Evolutionary conservation across 352 stramenopile species (phyloP).

Genomic region (Globisporangium rhizosaccharum): DNA sequence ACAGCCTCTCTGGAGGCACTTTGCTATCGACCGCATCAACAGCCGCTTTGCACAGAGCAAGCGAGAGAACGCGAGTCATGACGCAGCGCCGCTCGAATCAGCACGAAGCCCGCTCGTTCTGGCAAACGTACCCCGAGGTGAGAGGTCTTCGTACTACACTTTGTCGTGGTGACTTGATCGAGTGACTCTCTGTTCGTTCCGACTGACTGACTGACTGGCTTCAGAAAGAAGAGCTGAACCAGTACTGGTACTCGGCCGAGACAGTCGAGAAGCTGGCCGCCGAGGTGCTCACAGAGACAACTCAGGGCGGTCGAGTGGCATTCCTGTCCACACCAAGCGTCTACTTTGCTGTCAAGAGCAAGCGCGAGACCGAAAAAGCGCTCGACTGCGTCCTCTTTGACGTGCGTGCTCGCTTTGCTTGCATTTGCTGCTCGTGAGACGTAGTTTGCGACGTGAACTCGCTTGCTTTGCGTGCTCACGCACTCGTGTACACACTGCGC

Average conservation of each 20-base stretch:
- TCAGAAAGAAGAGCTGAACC: slow-evolving; percentile 93
- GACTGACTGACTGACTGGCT: background rate
- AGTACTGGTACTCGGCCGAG: slow-evolving; percentile 93
- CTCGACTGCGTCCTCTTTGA: slow-evolving; percentile 85
- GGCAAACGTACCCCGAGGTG: slow-evolving; percentile 67
- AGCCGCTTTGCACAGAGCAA: background rate
- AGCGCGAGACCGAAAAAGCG: slow-evolving; percentile 15
- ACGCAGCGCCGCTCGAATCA: slow-evolving; percentile 17
- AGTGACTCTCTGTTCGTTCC: background rate
- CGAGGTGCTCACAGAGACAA: slow-evolving; percentile 58
- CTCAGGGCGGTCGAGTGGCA: slow-evolving; percentile 39
- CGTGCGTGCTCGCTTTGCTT: slow-evolving; percentile 35
- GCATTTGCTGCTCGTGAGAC: background rate
- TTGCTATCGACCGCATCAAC: background rate
- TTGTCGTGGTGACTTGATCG: too few relatives aligned
- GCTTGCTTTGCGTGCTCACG: background rate
- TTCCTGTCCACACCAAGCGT: slow-evolving; percentile 94
- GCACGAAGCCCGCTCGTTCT: slow-evolving; percentile 36
- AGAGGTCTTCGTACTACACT: background rate
- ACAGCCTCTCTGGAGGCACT: background rate
- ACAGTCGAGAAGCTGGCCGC: slow-evolving; percentile 80
- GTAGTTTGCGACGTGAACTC: background rate
- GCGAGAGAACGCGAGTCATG: background rate
- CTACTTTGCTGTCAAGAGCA: slow-evolving; percentile 85
- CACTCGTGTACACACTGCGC: background rate